A percentile compares a stretch with the other conserved stretches of the same genome.
Evolutionary conservation across 148 eudicot genomes (phyloP).

Genomic region (Talinum fruticosum): DNA sequence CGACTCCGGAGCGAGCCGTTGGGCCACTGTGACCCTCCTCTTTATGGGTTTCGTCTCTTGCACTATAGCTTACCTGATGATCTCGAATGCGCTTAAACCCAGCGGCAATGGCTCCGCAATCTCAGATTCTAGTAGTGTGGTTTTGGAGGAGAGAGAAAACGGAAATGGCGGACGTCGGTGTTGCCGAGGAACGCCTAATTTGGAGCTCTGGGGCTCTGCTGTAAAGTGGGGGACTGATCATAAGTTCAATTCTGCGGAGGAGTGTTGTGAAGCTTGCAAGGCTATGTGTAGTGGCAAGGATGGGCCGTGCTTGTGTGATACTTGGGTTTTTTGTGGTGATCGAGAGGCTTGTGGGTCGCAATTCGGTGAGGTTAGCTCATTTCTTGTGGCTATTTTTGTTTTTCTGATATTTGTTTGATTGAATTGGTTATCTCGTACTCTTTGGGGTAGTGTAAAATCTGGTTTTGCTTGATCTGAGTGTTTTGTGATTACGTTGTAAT

Average conservation of each 20-base stretch:
- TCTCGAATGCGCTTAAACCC: conserved; percentile 46
- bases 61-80: conserved; percentile 46
- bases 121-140: conserved; percentile 11
- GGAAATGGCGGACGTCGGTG: conserved; percentile 31
- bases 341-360: conserved; percentile 51
- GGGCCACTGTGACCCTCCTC: conserved; percentile 50
- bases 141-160: conserved; percentile 20
- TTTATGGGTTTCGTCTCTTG: conserved; percentile 53
- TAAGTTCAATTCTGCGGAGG: conserved; percentile 50
- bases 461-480: too few relatives aligned
- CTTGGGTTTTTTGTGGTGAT: conserved; percentile 81
- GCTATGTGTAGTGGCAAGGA: conserved; percentile 54
- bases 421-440: neutral
- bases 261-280: conserved; percentile 69
- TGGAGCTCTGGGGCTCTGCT: conserved; percentile 78
- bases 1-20: conserved; percentile 49
- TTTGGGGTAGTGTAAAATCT: neutral
- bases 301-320: conserved; percentile 77
- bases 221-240: conserved; percentile 71
- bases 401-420: neutral
- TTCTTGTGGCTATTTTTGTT: neutral
- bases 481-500: too few relatives aligned
- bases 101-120: neutral
- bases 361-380: conserved; percentile 61
- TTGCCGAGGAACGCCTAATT: conserved; percentile 54